Evolutionary conservation across 1,139 yeast genomes (phyloP).

Genomic region (Candida dubliniensis): DNA sequence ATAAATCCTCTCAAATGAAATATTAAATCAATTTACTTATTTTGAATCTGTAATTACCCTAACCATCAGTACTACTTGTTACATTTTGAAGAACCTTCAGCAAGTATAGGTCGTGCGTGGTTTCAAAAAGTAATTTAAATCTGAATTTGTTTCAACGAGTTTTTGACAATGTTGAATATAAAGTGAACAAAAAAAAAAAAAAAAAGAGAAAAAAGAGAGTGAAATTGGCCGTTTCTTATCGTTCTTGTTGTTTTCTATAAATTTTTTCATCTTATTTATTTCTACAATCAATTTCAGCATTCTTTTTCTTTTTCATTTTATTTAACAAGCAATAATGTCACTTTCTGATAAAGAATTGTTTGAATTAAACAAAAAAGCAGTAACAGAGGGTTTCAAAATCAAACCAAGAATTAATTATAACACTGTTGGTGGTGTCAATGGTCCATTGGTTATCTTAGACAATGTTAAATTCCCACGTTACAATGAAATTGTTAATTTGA

Average conservation of each 20-base stretch:
- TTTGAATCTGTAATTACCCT: no score
- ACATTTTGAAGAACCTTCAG: no score
- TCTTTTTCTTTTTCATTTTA: background rate
- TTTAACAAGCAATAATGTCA: constrained; percentile 19
- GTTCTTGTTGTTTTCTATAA: background rate
- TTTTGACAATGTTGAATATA: no score
- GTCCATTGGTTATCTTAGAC: constrained; percentile 94
- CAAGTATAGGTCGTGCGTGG: no score
- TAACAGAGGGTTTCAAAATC: constrained; percentile 83
- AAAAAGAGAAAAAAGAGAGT: no score
- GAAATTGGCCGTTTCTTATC: no score
- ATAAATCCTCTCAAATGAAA: background rate
- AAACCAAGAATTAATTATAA: constrained; percentile 90
- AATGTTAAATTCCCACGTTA: constrained; percentile 95
- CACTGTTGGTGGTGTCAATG: constrained; percentile 97
- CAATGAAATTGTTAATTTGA: constrained; percentile 93
- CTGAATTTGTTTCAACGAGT: no score
- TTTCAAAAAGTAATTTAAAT: no score
- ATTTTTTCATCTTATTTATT: background rate
- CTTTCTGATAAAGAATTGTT: constrained; percentile 58
- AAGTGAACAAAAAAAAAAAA: no score
- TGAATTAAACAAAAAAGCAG: constrained; percentile 89
- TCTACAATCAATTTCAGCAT: background rate
- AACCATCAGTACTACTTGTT: no score
- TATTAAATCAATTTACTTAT: no score